These are phyloP conservation scores for Colletotrichum falcatum DNA, from an alignment of 2,329 filamentous ascomycete species.

Conservation along the genomic window DNA sequence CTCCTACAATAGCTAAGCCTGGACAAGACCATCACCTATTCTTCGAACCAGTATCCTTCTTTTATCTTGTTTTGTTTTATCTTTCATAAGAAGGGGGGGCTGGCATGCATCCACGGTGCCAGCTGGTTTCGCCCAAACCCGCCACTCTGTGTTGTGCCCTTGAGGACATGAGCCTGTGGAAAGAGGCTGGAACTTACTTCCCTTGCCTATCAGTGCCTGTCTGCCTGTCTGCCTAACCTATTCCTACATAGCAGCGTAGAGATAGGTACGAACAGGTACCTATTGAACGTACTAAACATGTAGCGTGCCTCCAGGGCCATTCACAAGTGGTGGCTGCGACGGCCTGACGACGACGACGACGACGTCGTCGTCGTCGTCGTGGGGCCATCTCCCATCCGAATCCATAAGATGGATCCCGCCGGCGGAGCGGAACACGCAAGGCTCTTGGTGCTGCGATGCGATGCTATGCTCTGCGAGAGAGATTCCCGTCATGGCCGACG, in stretches of 20 bases:
- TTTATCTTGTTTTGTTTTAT: not conserved
- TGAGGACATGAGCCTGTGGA: constrained; percentile 2
- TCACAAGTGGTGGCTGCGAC: constrained; percentile 9
- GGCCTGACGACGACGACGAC: constrained; percentile 3
- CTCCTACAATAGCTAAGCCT: not conserved
- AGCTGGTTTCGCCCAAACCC: not conserved
- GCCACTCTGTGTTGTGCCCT: not conserved
- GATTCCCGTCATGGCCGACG: not conserved
- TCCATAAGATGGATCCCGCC: not conserved
- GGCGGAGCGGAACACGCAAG: not conserved
- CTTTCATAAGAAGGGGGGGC: too few species aligned
- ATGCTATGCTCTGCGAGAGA: too few species aligned
- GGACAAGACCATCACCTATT: not conserved
- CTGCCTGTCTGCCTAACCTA: not conserved
- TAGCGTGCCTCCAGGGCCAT: too few species aligned
- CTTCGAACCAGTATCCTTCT: not conserved
- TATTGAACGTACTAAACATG: too few species aligned
- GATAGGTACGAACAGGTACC: too few species aligned
- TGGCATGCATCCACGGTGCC: not conserved
- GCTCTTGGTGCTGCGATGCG: not conserved
- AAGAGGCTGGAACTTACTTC: constrained; percentile 3
- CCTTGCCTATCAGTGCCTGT: not conserved
- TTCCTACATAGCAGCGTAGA: too few species aligned
- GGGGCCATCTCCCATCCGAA: not conserved
- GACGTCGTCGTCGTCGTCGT: not conserved